These are phyloP conservation scores for Theobroma grandiflorum DNA, from an alignment of 441 rosid species.

Conservation along the genomic window DNA sequence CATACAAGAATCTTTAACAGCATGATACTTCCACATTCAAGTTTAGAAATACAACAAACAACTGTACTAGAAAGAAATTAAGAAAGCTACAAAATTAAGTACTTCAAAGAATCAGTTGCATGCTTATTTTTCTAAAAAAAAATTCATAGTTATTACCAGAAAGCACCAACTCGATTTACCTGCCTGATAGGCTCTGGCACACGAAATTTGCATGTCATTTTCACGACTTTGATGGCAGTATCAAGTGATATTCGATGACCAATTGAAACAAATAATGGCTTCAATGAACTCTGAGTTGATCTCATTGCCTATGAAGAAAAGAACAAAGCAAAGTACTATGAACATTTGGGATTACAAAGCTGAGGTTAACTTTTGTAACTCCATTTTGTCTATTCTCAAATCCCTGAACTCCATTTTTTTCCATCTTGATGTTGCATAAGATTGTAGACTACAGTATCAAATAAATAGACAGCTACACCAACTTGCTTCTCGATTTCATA, in stretches of 20 bases:
- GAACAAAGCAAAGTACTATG: neutral
- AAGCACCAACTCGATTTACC: conserved; percentile 48
- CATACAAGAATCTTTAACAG: neutral
- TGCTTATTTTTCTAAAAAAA: neutral
- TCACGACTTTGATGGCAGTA: conserved; percentile 69
- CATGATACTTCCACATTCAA: neutral
- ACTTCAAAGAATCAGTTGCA: conserved; percentile 17
- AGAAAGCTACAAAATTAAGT: conserved; percentile 1
- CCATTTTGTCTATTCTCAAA: neutral
- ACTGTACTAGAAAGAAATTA: neutral
- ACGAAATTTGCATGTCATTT: conserved; percentile 75
- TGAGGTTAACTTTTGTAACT: neutral
- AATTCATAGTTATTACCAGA: neutral
- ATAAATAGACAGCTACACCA: neutral
- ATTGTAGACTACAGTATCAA: neutral
- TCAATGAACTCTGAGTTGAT: conserved; percentile 55
- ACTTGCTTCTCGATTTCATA: neutral
- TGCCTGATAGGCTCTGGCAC: conserved; percentile 93
- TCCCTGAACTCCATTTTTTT: neutral
- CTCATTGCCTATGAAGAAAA: conserved; percentile 64
- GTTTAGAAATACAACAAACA: neutral
- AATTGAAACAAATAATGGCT: conserved; percentile 78
- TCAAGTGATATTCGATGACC: conserved; percentile 89
- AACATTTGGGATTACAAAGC: conserved; percentile 16
- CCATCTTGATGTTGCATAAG: neutral